A percentile compares a stretch with the other conserved stretches of the same genome.
Evolutionary conservation across 73 alveolate genomes (phyloP).

Genomic region (Paramecium primaurelia): DNA sequence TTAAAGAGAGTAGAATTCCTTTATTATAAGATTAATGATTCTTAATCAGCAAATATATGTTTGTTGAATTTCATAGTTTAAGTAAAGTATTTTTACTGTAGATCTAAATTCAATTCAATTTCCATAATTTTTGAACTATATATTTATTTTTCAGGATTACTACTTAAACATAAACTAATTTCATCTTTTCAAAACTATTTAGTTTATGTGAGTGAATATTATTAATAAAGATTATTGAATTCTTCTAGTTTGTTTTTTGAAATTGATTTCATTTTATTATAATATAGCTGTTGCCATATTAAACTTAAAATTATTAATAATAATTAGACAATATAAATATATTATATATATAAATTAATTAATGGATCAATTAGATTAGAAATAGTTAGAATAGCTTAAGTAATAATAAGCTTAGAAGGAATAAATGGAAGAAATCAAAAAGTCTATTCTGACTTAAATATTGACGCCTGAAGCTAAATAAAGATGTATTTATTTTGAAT

Average conservation of each 20-base stretch:
- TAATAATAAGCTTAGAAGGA: background rate
- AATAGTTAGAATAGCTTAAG: background rate
- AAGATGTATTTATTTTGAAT: background rate
- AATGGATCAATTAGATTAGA: background rate
- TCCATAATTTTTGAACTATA: too few species aligned
- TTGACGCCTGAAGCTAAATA: slow-evolving; percentile 21
- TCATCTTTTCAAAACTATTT: background rate
- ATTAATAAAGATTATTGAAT: background rate
- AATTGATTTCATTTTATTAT: background rate
- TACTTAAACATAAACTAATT: background rate
- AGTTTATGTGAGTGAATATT: background rate
- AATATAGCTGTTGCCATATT: background rate
- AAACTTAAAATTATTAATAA: background rate
- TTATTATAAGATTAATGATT: background rate
- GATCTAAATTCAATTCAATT: too few species aligned
- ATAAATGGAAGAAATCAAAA: slow-evolving; percentile 20
- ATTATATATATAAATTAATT: background rate
- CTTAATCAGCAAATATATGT: background rate
- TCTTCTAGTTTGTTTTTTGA: background rate
- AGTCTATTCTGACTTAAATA: background rate
- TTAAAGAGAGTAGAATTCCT: background rate
- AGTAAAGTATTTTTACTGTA: too few species aligned
- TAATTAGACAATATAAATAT: background rate
- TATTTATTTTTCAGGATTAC: too few species aligned
- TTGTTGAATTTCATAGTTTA: too few species aligned